Evolutionary conservation across 2,329 filamentous ascomycete species (phyloP).

Genomic region (Trichoderma guizhouense): DNA sequence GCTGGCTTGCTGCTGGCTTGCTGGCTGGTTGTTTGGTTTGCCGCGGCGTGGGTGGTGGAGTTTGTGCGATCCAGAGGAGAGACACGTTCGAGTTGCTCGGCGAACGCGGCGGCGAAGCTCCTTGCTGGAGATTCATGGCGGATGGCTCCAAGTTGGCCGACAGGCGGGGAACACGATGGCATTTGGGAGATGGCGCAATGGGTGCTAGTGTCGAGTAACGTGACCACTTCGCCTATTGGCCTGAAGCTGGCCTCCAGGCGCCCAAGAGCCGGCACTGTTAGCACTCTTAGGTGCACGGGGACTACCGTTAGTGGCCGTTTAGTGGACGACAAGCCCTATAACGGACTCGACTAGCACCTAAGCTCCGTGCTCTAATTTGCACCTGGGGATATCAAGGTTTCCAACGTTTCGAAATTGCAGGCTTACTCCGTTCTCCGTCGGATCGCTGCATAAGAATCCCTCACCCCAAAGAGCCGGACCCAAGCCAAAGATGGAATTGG

Average conservation of each 20-base stretch:
- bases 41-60: conserved; percentile 13
- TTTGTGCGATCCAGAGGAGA: not conserved
- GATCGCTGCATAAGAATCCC: not conserved
- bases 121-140: not conserved
- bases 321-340: not conserved
- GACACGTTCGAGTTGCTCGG: conserved; percentile 1
- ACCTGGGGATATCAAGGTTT: not conserved
- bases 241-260: not conserved
- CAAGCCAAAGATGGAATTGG: not conserved
- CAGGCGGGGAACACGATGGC: not conserved
- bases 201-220: not conserved
- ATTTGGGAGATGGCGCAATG: not conserved
- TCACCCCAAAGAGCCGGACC: not conserved
- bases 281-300: not conserved
- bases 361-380: not conserved
- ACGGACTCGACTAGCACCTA: not conserved
- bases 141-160: not conserved
- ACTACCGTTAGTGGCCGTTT: not conserved
- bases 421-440: not conserved
- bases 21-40: not conserved
- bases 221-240: conserved; percentile 7
- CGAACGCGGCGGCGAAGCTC: conserved; percentile 9
- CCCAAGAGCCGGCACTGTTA: not conserved
- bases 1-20: conserved; percentile 5
- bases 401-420: not conserved